A percentile compares a stretch with the other conserved stretches of the same genome.
Conservation (phyloP, 192 early-diverging fungal genomes). For the Coemansia sp. region DNA sequence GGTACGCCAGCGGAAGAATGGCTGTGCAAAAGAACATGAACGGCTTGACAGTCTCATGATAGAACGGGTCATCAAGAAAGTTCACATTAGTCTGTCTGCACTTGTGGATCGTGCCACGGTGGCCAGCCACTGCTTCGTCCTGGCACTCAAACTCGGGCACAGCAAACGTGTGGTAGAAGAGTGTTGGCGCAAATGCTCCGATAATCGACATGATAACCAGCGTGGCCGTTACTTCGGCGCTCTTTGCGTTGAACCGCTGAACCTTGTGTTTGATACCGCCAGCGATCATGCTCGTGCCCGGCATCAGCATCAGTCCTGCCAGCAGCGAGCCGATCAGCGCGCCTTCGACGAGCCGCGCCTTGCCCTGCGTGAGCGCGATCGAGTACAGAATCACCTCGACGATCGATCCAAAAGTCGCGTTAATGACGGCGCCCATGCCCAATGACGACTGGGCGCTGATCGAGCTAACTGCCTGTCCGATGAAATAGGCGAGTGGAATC, state of each 20-base stretch:
- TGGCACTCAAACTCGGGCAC: conserved; percentile 56
- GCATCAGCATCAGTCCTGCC: conserved; percentile 86
- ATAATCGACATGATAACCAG: conserved; percentile 94
- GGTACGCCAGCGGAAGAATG: conserved; percentile 77
- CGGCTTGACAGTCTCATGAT: conserved; percentile 72
- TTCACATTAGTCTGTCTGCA: conserved; percentile 68
- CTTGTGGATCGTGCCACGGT: conserved; percentile 51
- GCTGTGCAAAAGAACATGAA: conserved; percentile 87
- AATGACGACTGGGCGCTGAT: conserved; percentile 93
- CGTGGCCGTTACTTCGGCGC: conserved; percentile 93
- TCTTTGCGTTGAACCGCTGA: conserved; percentile 93
- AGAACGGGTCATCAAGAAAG: conserved; percentile 80
- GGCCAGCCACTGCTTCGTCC: conserved; percentile 18
- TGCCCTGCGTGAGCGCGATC: conserved; percentile 86
- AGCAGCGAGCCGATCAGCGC: conserved; percentile 90
- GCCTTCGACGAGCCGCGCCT: conserved; percentile 85
- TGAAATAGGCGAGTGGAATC: conserved; percentile 93
- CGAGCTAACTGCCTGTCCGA: conserved; percentile 95
- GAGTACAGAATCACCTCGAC: conserved; percentile 95
- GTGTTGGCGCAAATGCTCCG: conserved; percentile 89
- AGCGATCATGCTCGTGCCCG: conserved; percentile 92
- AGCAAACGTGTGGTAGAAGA: conserved; percentile 93
- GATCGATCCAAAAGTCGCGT: conserved; percentile 96
- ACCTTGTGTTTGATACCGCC: conserved; percentile 90
- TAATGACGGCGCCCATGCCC: conserved; percentile 93